phyloP scores from a whole-genome alignment of 2,329 filamentous ascomycete genomes.

The Esteya vermicola region DNA sequence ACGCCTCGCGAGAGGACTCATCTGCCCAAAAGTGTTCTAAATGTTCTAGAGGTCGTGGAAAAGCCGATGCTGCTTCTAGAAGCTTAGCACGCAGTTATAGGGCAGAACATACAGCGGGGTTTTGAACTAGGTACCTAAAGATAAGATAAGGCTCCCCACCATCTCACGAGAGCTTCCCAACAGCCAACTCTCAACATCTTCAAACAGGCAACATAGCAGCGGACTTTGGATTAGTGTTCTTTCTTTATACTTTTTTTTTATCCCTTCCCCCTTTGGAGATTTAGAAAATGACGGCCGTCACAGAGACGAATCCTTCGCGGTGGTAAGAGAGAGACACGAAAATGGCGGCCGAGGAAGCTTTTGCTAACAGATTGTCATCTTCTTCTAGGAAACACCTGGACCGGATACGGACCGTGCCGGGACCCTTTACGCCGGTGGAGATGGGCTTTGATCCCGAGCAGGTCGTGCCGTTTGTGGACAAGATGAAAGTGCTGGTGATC shows the following conservation, averaged over 20 bases:
- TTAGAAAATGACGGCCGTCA: background rate
- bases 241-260: no score
- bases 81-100: no score
- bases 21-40: background rate
- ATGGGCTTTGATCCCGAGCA: constrained; percentile 39
- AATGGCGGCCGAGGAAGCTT: no score
- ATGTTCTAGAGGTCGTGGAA: background rate
- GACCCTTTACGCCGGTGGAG: constrained; percentile 59
- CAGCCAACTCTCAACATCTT: background rate
- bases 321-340: background rate
- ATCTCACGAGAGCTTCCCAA: no score
- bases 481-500: constrained; percentile 61
- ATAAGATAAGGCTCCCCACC: no score
- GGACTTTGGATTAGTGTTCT: no score
- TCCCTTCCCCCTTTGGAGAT: no score
- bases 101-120: background rate
- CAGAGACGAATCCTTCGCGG: background rate
- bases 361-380: background rate
- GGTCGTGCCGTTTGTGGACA: constrained; percentile 42
- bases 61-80: no score
- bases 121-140: no score
- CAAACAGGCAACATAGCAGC: no score
- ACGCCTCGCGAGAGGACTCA: background rate
- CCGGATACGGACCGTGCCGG: constrained; percentile 58
- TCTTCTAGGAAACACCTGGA: constrained; percentile 64